phyloP scores from a whole-genome alignment of 495 filamentous ascomycete genomes.

The Amorphotheca resinae region DNA sequence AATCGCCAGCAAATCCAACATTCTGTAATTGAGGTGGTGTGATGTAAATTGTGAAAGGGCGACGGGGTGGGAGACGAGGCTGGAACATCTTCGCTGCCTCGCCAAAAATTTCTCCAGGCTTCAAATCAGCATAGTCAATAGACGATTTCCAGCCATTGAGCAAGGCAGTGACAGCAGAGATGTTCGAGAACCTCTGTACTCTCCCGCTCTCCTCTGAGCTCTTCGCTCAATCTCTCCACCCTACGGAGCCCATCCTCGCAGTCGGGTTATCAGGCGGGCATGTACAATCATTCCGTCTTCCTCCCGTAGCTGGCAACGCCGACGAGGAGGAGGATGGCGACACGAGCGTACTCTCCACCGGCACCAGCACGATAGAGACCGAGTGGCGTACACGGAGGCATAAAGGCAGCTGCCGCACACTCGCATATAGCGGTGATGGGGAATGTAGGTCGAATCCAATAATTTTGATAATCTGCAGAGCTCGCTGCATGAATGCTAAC shows the following conservation, averaged over 20 bases:
- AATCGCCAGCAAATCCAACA: too few species aligned
- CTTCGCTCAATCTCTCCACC: conserved; percentile 81
- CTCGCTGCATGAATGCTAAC: too few species aligned
- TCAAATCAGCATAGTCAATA: background rate
- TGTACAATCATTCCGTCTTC: conserved; percentile 75
- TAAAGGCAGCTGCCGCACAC: conserved; percentile 76
- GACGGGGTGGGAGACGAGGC: background rate
- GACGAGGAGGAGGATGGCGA: conserved; percentile 33
- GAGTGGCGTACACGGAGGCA: conserved; percentile 81
- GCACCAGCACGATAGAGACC: conserved; percentile 65
- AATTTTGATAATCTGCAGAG: too few species aligned
- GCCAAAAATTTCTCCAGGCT: background rate
- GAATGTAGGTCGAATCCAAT: conserved; percentile 18
- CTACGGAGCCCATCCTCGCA: conserved; percentile 66
- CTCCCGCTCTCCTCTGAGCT: conserved; percentile 76
- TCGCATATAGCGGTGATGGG: conserved; percentile 60
- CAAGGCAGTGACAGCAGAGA: conserved; percentile 3
- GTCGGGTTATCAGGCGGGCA: conserved; percentile 77
- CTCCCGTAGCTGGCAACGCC: conserved; percentile 21
- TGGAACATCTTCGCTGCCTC: too few species aligned
- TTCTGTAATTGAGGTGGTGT: too few species aligned
- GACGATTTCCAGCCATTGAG: conserved; percentile 1
- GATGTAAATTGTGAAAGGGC: too few species aligned
- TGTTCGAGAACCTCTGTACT: conserved; percentile 69
- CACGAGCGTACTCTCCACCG: conserved; percentile 40